These are phyloP conservation scores for Phialocephala subalpina DNA, from an alignment of 2,329 filamentous ascomycete species.

Conservation along the genomic window DNA sequence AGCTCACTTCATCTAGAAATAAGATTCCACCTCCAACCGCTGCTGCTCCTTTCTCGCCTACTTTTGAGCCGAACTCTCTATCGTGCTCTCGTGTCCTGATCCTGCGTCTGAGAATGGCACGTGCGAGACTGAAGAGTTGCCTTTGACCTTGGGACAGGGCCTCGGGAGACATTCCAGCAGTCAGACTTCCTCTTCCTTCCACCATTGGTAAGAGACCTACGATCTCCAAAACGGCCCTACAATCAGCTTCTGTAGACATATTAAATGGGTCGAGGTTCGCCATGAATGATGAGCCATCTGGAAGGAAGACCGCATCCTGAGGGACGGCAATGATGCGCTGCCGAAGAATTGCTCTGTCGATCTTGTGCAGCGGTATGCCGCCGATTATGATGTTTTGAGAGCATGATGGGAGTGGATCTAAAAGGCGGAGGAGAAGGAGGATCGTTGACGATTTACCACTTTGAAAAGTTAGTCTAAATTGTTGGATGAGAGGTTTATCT, in stretches of 20 bases:
- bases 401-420: constrained; percentile 41
- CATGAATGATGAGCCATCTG: constrained; percentile 50
- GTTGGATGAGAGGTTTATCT: constrained; percentile 38
- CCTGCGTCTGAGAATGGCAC: constrained; percentile 49
- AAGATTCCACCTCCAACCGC: constrained; percentile 14
- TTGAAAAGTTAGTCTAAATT: background rate
- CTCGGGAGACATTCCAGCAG: constrained; percentile 45
- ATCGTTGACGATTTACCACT: constrained; percentile 45
- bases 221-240: constrained; percentile 17
- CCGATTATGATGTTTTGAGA: constrained; percentile 55
- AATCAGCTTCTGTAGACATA: constrained; percentile 37
- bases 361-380: constrained; percentile 44
- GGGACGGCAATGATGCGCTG: constrained; percentile 59
- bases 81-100: constrained; percentile 52
- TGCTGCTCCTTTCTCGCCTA: background rate
- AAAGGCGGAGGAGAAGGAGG: constrained; percentile 49
- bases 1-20: constrained; percentile 27
- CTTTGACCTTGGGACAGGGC: constrained; percentile 53
- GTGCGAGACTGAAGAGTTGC: constrained; percentile 56
- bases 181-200: constrained; percentile 45
- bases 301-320: constrained; percentile 62
- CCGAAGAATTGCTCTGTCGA: constrained; percentile 54
- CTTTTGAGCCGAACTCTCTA: constrained; percentile 23
- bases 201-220: constrained; percentile 27
- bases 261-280: constrained; percentile 53